Evolutionary conservation across 108 stramenopile species (phyloP), one percentile per base, ranked within the genome.

Genomic region (Craspedostauros australis): DNA sequence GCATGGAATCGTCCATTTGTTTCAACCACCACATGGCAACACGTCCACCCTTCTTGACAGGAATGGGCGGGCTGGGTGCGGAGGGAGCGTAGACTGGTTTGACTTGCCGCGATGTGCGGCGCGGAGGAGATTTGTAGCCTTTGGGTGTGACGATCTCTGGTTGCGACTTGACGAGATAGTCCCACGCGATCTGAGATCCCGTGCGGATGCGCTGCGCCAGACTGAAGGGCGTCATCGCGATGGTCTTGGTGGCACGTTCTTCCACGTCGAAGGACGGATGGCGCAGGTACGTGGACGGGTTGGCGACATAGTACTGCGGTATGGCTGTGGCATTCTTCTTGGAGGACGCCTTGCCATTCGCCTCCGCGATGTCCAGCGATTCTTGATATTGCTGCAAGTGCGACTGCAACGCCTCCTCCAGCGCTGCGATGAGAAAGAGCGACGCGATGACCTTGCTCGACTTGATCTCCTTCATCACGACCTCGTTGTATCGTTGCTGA

Each of bases 381-480:
- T 39, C 18, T 20, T 64, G 47, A 21, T 62, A 49, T 32, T 55
- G 8, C 27, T 55, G 54, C 11, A 70, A 37, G 11, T 39, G 39
- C 8, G 54, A 37, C 40, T 64, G 62, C 0, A 71, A 29, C 0
- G 70, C 70, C 47, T 63, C 70, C 54, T 71, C 70, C 27, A 71
- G 26, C 12, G 57, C 62, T 0, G 70, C 70, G 12, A 58, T 39
- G 12, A 71, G 0, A 0, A 64, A 20, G n/a, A 71, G 44, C 4
- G 56, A 68, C 8, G 15, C 59, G 12, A 16, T 52, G 32, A 36
- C 44, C 46, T 0, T 43, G 9, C 9, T 43, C 15, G 22, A 9
- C 42, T 0, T 9, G 8, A 43, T 43, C 42, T 1, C 22, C 42
- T 9, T 0, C n/a, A n/a, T n/a, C n/a, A n/a, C n/a, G n/a, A n/a